Evolutionary conservation across 176 grass and related monocot genomes (phyloP).

Genomic region (Aegilops bicornis): DNA sequence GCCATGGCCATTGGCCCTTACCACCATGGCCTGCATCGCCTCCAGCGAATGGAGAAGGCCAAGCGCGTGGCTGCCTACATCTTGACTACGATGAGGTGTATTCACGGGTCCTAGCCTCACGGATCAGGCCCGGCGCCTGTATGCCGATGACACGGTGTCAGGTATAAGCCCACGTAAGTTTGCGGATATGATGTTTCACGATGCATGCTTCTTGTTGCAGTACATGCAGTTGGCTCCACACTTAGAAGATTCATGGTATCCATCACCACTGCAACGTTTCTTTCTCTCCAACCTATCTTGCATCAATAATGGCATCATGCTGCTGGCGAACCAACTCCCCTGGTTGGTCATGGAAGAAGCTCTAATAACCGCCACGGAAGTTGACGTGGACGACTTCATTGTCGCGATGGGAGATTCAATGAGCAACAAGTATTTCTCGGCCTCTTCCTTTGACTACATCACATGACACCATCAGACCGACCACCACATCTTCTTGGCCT

Average conservation of each 20-base stretch:
- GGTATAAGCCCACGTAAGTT: background rate
- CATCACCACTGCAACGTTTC: background rate
- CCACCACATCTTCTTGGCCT: too few species aligned
- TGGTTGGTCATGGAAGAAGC: background rate
- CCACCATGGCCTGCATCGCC: background rate
- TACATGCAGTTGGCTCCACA: too few species aligned
- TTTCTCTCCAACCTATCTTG: background rate
- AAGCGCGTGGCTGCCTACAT: background rate
- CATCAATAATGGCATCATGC: slow-evolving; percentile 8
- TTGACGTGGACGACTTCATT: too few species aligned
- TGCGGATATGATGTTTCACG: background rate
- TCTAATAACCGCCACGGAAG: background rate
- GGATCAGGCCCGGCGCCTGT: background rate
- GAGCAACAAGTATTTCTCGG: too few species aligned
- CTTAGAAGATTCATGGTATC: background rate
- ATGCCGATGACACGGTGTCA: background rate
- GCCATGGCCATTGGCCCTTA: slow-evolving; percentile 17
- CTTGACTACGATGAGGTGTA: background rate
- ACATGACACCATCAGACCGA: too few species aligned
- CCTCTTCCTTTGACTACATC: too few species aligned
- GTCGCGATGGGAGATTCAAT: background rate
- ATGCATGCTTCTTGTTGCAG: slow-evolving; percentile 9
- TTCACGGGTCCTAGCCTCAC: background rate
- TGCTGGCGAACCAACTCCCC: background rate
- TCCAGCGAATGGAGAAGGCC: background rate